Percentiles rank a stretch among this genome's conserved stretches.
Evolutionary conservation across 2,329 filamentous ascomycete genomes (phyloP).

Genomic region (Venturia carpophila): DNA sequence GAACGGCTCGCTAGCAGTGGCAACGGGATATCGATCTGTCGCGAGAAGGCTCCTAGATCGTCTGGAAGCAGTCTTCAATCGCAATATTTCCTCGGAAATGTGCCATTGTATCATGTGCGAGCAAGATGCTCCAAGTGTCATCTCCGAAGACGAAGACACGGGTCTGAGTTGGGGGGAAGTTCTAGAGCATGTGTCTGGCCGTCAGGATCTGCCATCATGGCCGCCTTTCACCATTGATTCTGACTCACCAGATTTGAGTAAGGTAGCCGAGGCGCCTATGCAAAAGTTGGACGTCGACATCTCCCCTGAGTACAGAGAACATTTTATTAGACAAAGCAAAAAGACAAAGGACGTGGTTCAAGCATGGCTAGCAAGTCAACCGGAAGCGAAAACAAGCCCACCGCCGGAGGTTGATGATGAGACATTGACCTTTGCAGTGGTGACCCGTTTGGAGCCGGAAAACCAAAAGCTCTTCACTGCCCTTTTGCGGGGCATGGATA

Average conservation of each 20-base stretch:
- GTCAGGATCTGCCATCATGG: conserved; percentile 79
- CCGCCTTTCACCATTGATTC: conserved; percentile 70
- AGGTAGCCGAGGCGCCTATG: conserved; percentile 49
- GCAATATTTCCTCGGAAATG: conserved; percentile 80
- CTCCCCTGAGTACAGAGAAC: conserved; percentile 83
- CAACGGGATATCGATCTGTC: conserved; percentile 91
- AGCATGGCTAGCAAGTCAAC: conserved; percentile 77
- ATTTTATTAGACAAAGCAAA: conserved; percentile 84
- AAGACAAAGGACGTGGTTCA: conserved; percentile 90
- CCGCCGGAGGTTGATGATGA: conserved; percentile 91
- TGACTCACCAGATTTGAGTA: conserved; percentile 45
- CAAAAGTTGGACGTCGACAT: conserved; percentile 88
- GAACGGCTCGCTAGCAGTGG: conserved; percentile 85
- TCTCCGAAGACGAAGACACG: conserved; percentile 48
- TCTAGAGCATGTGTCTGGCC: conserved; percentile 82
- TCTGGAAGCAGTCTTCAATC: conserved; percentile 86
- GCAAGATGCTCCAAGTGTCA: conserved; percentile 27
- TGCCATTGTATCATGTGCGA: conserved; percentile 83
- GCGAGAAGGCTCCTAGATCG: conserved; percentile 82
- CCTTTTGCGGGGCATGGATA: conserved; percentile 55
- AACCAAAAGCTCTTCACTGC: conserved; percentile 78
- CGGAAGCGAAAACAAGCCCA: conserved; percentile 62
- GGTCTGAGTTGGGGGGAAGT: conserved; percentile 95
- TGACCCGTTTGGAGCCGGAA: conserved; percentile 72
- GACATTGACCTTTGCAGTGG: conserved; percentile 84